Evolutionary conservation across 495 filamentous ascomycete species (phyloP).

Genomic region (Penicillium coprophilum): DNA sequence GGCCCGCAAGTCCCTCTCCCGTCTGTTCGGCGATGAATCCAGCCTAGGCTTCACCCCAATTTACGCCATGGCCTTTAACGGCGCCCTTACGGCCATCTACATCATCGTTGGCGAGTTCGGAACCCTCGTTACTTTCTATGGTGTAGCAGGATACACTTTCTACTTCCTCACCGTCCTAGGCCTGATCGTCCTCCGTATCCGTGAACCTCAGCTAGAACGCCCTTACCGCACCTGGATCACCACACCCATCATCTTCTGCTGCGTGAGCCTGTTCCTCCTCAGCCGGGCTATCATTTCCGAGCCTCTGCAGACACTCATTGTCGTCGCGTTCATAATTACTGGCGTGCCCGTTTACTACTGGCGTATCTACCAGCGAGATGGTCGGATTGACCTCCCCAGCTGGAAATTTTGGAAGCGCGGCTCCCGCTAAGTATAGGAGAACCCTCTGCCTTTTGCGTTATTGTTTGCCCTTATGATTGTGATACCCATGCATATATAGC

Average conservation of each 20-base stretch:
- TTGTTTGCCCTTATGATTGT: constrained; percentile 19
- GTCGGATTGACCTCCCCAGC: constrained; percentile 45
- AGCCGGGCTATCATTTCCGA: constrained; percentile 83
- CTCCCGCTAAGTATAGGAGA: constrained; percentile 9
- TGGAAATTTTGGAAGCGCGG: constrained; percentile 63
- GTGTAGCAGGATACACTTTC: constrained; percentile 93
- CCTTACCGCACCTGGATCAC: constrained; percentile 95
- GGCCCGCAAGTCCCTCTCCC: constrained; percentile 54
- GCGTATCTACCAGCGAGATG: constrained; percentile 63
- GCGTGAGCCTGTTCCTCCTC: constrained; percentile 89
- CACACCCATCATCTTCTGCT: constrained; percentile 97
- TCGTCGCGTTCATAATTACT: constrained; percentile 76
- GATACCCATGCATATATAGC: constrained; percentile 36
- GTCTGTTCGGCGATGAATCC: constrained; percentile 59
- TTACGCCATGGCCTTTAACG: constrained; percentile 82
- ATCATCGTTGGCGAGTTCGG: constrained; percentile 85
- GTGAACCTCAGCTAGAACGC: constrained; percentile 81
- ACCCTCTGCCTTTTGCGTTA: constrained; percentile 1
- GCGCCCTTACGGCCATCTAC: constrained; percentile 67
- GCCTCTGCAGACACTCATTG: constrained; percentile 84
- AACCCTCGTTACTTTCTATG: constrained; percentile 93
- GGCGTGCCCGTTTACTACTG: constrained; percentile 88
- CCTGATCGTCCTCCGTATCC: constrained; percentile 84
- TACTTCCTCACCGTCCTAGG: constrained; percentile 96
- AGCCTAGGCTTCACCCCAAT: constrained; percentile 79